A percentile compares a stretch with the other conserved stretches of the same genome.
phyloP scores from a whole-genome alignment of 805 yeast genomes.

The Metschnikowia colocasiae region DNA sequence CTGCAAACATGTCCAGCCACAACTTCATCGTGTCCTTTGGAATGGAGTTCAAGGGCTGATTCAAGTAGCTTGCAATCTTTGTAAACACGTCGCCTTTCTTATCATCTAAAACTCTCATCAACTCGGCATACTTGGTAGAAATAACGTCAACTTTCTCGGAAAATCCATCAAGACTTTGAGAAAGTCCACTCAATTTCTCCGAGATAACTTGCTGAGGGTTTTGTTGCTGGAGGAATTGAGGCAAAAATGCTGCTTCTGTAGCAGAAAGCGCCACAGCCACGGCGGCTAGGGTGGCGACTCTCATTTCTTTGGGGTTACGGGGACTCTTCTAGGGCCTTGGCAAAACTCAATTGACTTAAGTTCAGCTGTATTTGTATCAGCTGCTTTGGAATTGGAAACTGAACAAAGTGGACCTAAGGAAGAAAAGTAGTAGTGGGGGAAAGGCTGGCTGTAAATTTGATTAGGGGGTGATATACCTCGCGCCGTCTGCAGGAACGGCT shows the following conservation, averaged over 20 bases:
- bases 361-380: not conserved
- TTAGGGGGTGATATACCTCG: not conserved
- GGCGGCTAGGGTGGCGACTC: constrained; percentile 11
- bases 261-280: constrained; percentile 13
- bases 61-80: constrained; percentile 49
- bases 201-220: constrained; percentile 13
- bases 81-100: constrained; percentile 31
- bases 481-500: constrained; percentile 6
- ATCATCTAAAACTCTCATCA: constrained; percentile 14
- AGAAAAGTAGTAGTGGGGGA: not conserved
- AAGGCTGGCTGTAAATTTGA: not conserved
- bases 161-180: constrained; percentile 10
- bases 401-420: not conserved
- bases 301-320: constrained; percentile 3
- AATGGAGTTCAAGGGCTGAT: constrained; percentile 47
- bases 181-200: constrained; percentile 10
- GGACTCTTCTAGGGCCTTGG: not conserved
- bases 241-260: constrained; percentile 16
- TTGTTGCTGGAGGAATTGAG: constrained; percentile 5
- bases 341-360: not conserved
- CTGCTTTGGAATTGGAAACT: not conserved
- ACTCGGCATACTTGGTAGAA: constrained; percentile 13
- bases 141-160: constrained; percentile 12
- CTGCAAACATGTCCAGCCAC: constrained; percentile 63
- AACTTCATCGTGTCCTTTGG: constrained; percentile 46